Base-by-base conservation (phyloP, 108 stramenopile genomes). In the Fragilariopsis cylindrus region DNA sequence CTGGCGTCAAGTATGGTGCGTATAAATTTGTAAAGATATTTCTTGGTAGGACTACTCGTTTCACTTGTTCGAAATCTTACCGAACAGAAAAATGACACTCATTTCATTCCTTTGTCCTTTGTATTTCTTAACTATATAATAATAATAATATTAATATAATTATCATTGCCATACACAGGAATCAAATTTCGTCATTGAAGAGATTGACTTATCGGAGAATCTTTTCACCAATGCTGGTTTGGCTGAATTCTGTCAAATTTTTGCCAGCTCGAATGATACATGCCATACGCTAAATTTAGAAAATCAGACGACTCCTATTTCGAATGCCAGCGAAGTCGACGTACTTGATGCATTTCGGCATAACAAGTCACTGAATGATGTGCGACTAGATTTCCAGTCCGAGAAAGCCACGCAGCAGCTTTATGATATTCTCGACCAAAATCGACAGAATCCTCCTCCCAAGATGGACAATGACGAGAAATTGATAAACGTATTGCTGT, bases 211-310 rank as follows among this genome's bases (percentile, higher is more conserved):
- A 44, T 76, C 74, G 7, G 48, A 50, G 15, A 84, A 84, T 62
- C 48, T 44, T 40, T 79, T 84, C 68, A 84, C 82, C 7, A 79
- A 63, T 42, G 82, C 74, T 50, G 82, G 74, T 4, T 50, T 84
- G 55, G 66, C 74, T 19, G 75, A 72, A 52, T 79, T 84, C 54
- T 84, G 82, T 47, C 78, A 79, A 52, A 19, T 71, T 42, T 11
- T 78, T 3, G 77, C 71, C 12, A 21, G 7, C 18, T 55, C 65
- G 16, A 78, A 78, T 41, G 57, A 72, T 5, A 62, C 77, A 42
- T 73, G 57, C 19, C 72, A 57, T 18, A 4, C 3, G 12, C 18
- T 78, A 8, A 78, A 72, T 66, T 54, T 78, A 16, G 54, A 72
- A 39, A 78, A 78, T 67, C 77, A 78, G 52, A 78, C 77, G 43